phyloP scores from a whole-genome alignment of 2,329 filamentous ascomycete species.

The Fusarium compactum region DNA sequence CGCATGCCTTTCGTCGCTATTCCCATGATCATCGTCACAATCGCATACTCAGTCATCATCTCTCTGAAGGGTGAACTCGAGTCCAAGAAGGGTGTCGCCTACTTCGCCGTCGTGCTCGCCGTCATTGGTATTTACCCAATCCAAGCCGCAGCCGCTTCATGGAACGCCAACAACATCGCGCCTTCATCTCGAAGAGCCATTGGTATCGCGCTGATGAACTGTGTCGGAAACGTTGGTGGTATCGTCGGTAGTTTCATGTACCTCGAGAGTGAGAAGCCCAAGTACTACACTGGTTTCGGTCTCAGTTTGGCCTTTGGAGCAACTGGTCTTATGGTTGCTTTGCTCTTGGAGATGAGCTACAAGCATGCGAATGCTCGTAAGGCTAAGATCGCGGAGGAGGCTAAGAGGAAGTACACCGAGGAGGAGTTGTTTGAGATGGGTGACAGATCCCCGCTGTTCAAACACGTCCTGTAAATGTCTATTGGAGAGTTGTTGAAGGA shows the following conservation, averaged over 20 bases:
- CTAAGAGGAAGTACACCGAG: constrained; percentile 47
- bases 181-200: constrained; percentile 50
- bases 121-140: constrained; percentile 43
- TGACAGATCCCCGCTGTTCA: constrained; percentile 51
- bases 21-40: constrained; percentile 35
- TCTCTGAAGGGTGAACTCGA: constrained; percentile 36
- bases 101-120: constrained; percentile 39
- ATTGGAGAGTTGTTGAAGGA: background rate
- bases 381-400: constrained; percentile 47
- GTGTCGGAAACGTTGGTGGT: constrained; percentile 48
- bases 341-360: constrained; percentile 51
- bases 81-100: constrained; percentile 37
- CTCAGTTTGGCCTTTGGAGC: constrained; percentile 51
- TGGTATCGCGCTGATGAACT: constrained; percentile 49
- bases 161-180: constrained; percentile 45
- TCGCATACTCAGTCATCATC: constrained; percentile 41
- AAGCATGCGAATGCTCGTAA: constrained; percentile 47
- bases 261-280: constrained; percentile 52
- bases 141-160: constrained; percentile 40
- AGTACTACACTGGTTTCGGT: constrained; percentile 62
- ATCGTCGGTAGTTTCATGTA: constrained; percentile 49
- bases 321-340: constrained; percentile 47
- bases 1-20: constrained; percentile 44
- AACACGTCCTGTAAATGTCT: constrained; percentile 43
- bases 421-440: constrained; percentile 51